Base-by-base conservation (phyloP, 495 filamentous ascomycete genomes). In the Neurospora sublineolata region DNA sequence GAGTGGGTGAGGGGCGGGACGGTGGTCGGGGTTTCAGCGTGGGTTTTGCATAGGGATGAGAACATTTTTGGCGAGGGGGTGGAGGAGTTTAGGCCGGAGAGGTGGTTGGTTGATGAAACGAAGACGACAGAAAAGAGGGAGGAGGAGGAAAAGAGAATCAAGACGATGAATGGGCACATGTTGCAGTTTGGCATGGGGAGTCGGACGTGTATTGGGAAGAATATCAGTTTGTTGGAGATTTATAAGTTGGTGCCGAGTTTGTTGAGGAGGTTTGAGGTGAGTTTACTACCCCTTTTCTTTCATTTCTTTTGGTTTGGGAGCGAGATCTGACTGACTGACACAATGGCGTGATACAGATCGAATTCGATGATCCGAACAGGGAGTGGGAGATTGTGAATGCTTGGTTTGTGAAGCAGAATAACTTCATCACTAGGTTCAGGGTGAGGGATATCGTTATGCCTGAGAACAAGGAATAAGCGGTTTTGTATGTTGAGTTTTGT, bases 201-300 rank as follows among this genome's bases (percentile, higher is more conserved):
- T 20, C 78, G 88, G 73, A 89, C 86, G n/a, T 90, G 88, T 72
- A 89, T 90, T 75, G 88, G 89, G 67, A 89, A 88, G 82, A 93
- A 94, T 74, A 89, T 94, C 71, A 88, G 87, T 69, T 77, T 91
- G 80, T 73, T 94, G 79, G 92, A 94, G 84, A 89, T 93, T 69
- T 92, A 92, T 73, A 94, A 94, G 83, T 76, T 94, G 70, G 88
- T 93, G 69, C 91, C 92, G 46, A 91, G 85, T 70, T 83, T 94
- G 75, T 83, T 93, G 74, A 83, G 89, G 71, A 81, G 87, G 71
- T 94, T 93, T 79, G 88, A 92, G 77, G 85, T 85, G 74, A 74
- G 83, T 79, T 46, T 67, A 33, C 33, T 9, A 12, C 30, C 37
- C 68, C 16, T 23, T 39, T 40, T 23, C 40, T n/a, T 64, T 71